A percentile compares a stretch with the other conserved stretches of the same genome.
Conservation (phyloP, 2,329 filamentous ascomycete species). For the Claviceps sp. region DNA sequence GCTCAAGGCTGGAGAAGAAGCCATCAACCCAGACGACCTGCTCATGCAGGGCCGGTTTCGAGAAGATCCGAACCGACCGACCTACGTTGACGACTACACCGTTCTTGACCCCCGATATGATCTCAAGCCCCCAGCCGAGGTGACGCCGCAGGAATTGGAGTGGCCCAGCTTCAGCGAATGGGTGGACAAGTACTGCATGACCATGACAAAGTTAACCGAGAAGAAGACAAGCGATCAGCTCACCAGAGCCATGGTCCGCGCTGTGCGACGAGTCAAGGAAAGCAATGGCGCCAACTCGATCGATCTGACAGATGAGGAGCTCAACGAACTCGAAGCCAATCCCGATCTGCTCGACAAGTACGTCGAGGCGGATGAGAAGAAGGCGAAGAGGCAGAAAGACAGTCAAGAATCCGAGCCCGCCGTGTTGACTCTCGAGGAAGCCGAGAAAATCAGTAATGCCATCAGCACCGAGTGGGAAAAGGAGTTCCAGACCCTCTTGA, state of each 20-base stretch:
- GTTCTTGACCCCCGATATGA: constrained; percentile 68
- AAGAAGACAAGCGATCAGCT: constrained; percentile 30
- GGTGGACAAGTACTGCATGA: constrained; percentile 39
- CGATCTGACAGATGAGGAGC: constrained; percentile 37
- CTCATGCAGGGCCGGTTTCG: constrained; percentile 59
- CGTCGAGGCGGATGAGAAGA: constrained; percentile 19
- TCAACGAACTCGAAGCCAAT: constrained; percentile 25
- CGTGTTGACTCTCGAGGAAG: constrained; percentile 21
- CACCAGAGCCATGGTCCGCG: constrained; percentile 26
- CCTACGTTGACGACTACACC: constrained; percentile 75
- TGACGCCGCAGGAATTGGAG: constrained; percentile 36
- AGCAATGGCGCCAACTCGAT: constrained; percentile 29
- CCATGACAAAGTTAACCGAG: constrained; percentile 29
- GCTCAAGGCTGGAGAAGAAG: constrained; percentile 66
- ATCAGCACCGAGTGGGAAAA: constrained; percentile 22
- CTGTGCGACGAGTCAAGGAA: constrained; percentile 28
- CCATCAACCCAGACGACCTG: constrained; percentile 63
- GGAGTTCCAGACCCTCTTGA: constrained; percentile 23
- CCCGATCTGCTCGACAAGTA: constrained; percentile 26
- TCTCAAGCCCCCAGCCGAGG: constrained; percentile 39
- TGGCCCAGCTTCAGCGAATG: constrained; percentile 50
- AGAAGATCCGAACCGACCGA: constrained; percentile 56
- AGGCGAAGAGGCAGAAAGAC: constrained; percentile 11
- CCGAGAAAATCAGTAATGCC: constrained; percentile 24
- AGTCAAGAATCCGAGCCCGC: constrained; percentile 11